Evolutionary conservation across 108 stramenopile species (phyloP), one percentile per base, ranked within the genome.

Genomic region (Schizochytrium sp.): DNA sequence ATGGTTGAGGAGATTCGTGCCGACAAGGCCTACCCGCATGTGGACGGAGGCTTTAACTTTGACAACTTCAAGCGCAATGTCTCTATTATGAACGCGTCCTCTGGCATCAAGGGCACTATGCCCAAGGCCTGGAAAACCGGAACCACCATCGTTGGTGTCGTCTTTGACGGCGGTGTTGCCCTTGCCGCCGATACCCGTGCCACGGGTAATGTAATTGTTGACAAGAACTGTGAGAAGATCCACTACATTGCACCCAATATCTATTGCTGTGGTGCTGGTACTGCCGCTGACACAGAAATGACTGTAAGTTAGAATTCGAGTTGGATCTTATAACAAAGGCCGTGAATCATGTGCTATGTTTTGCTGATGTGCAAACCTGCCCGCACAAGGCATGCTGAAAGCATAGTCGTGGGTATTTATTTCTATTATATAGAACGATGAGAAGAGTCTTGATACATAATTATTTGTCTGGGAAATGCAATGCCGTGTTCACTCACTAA

Each of bases 191-290:
- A 96, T 94, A 93, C 95, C 89, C 60, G 93, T 90, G 61, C 93
- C 90, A 61, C 91, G 96, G 95, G 94, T 95, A 69, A 69, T 56
- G 47, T 44, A 90, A 97, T 99, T 8, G 97, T 96, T 61, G 99
- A 99, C 92, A 98, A 98, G 93, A 98, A 98, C 92, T 99, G 99
- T 90, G 96, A 97, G 91, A 99, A 99, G 92, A 98, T 99, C 87
- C 99, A 99, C 91, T 99, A 98, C 95, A 87, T 99, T 72, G 98
- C 98, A 0, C 97, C 97, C 91, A 99, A 99, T 92, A 97, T 99
- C 76, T 98, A 97, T 92, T 99, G 99, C 93, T 98, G 97, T 93
- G 98, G 99, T 4, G 92, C 99, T n/a, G 98, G 99, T 19, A 99
- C 98, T 0, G 98, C 98, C 58, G 99, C 98, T 72, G 99, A 99